Percentiles rank a stretch among this genome's conserved stretches.
These are phyloP conservation scores for Crithidia thermophila DNA, from an alignment of 208 protist genomes.

Conservation along the genomic window DNA sequence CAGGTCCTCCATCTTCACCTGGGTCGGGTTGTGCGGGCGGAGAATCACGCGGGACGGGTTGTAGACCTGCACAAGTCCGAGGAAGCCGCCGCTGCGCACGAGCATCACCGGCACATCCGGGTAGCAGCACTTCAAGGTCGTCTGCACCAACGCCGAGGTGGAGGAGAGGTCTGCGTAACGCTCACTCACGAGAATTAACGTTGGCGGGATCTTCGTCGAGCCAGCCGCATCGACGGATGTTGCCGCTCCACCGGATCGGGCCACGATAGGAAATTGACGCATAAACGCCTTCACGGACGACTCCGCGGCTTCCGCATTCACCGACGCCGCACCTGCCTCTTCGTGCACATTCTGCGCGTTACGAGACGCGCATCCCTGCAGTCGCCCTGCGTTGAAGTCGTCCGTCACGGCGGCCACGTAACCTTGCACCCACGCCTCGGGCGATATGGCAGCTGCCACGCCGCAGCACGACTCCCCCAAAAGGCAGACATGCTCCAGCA, in stretches of 20 bases:
- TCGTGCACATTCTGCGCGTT: background rate
- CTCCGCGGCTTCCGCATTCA: background rate
- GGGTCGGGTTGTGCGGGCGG: constrained; percentile 43
- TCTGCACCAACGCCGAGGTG: constrained; percentile 36
- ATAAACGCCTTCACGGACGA: background rate
- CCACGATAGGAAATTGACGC: too few relatives aligned
- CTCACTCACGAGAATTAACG: constrained; percentile 51
- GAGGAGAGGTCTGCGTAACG: constrained; percentile 40
- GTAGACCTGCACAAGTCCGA: constrained; percentile 89
- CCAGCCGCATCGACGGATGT: too few relatives aligned
- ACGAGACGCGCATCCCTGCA: background rate
- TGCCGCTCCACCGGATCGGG: too few relatives aligned
- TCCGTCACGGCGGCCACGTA: constrained; percentile 27
- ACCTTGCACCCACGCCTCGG: constrained; percentile 40
- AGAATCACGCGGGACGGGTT: constrained; percentile 51
- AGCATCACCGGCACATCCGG: constrained; percentile 76
- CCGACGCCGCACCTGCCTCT: background rate
- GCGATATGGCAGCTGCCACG: constrained; percentile 29
- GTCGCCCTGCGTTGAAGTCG: constrained; percentile 14
- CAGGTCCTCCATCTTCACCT: constrained; percentile 81
- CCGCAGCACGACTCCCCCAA: constrained; percentile 86
- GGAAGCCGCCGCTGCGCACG: constrained; percentile 82
- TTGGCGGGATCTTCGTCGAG: too few relatives aligned
- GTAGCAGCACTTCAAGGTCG: constrained; percentile 7
- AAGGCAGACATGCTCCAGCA: constrained; percentile 75